Conservation (phyloP, 352 stramenopile genomes). For the Thalassiosira pacifica region DNA sequence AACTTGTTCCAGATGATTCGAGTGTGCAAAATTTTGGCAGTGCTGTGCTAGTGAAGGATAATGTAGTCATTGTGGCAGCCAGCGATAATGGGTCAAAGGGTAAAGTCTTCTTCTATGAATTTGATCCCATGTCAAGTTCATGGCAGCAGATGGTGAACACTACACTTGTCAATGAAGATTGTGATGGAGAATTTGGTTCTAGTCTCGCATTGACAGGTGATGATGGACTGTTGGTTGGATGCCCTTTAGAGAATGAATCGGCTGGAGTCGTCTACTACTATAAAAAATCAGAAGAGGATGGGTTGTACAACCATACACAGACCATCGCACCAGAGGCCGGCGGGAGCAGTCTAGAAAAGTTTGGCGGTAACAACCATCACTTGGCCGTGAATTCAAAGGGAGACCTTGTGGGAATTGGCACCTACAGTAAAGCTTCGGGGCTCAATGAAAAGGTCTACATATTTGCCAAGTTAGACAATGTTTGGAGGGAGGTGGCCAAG, state of each 20-base stretch:
- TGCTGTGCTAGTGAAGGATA: background rate
- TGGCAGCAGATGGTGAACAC: background rate
- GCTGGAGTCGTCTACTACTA: slow-evolving; percentile 16
- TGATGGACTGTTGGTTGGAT: slow-evolving; percentile 8
- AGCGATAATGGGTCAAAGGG: background rate
- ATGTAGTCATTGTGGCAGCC: background rate
- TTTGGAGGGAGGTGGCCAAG: background rate
- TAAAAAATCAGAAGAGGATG: background rate
- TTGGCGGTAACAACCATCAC: background rate
- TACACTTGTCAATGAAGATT: slow-evolving; percentile 13
- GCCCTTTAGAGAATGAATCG: background rate
- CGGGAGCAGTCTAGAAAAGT: background rate
- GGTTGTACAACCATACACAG: background rate
- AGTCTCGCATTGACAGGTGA: slow-evolving; percentile 15
- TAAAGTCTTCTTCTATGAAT: slow-evolving; percentile 14
- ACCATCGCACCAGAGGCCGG: background rate
- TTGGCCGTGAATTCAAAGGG: slow-evolving; percentile 1
- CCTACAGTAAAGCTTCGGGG: background rate
- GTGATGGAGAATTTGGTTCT: slow-evolving; percentile 18
- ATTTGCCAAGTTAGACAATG: slow-evolving; percentile 7
- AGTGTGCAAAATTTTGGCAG: background rate
- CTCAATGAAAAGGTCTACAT: background rate
- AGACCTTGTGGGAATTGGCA: slow-evolving; percentile 1
- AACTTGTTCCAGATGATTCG: background rate
- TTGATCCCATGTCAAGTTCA: background rate